phyloP scores from a whole-genome alignment of 2,329 filamentous ascomycete species.

The Cladosporium cucumerinum region DNA sequence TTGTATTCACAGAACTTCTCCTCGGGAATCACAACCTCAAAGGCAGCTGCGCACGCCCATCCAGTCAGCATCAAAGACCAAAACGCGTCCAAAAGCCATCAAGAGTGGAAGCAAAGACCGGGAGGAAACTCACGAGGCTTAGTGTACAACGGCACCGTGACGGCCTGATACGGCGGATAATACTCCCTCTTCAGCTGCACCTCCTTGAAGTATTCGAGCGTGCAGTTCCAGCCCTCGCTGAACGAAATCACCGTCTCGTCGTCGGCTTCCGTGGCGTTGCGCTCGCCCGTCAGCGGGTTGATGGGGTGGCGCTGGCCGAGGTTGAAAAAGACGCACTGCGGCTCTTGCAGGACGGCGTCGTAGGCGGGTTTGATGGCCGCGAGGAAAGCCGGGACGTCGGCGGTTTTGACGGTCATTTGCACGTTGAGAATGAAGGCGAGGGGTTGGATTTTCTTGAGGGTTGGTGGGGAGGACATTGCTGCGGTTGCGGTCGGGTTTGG shows the following conservation, averaged over 20 bases:
- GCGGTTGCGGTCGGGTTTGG: not conserved
- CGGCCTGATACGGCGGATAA: slow-evolving; percentile 41
- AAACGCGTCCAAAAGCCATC: not conserved
- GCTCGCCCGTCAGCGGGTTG: slow-evolving; percentile 5
- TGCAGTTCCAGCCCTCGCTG: slow-evolving; percentile 25
- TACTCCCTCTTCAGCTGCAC: slow-evolving; percentile 36
- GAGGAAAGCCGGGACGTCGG: slow-evolving; percentile 18
- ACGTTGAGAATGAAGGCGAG: slow-evolving; percentile 20
- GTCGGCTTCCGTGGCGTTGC: not conserved
- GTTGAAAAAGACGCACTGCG: slow-evolving; percentile 20
- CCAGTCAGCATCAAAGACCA: not conserved
- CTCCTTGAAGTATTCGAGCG: slow-evolving; percentile 17
- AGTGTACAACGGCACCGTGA: slow-evolving; percentile 41
- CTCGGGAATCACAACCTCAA: slow-evolving; percentile 6
- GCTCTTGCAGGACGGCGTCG: slow-evolving; percentile 16
- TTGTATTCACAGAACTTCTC: slow-evolving; percentile 12
- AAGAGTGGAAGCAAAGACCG: not conserved
- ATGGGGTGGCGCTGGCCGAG: slow-evolving; percentile 18
- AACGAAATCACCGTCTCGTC: slow-evolving; percentile 18
- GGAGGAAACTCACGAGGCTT: slow-evolving; percentile 36
- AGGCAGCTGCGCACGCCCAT: not conserved
- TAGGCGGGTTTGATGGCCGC: slow-evolving; percentile 21
- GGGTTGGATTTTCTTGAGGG: not conserved
- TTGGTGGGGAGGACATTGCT: not conserved
- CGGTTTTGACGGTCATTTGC: slow-evolving; percentile 19